phyloP scores from a whole-genome alignment of 371 early-diverging fungal genomes.

The Mucor mucedo region DNA sequence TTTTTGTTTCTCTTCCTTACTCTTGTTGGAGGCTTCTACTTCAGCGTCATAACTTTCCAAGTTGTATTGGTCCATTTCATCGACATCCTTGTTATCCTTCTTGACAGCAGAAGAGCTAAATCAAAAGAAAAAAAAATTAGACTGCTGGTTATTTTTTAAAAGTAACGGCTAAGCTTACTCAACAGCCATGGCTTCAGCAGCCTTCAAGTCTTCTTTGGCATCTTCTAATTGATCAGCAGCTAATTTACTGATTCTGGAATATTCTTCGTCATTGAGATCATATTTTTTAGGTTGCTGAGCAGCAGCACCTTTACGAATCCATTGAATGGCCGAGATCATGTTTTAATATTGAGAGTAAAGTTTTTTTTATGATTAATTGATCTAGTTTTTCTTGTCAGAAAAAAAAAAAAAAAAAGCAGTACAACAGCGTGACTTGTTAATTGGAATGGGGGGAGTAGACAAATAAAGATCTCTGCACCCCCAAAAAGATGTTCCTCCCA shows the following conservation, averaged over 20 bases:
- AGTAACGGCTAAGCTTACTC: constrained; percentile 23
- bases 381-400: constrained; percentile 1
- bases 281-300: constrained; percentile 77
- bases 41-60: constrained; percentile 77
- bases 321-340: constrained; percentile 82
- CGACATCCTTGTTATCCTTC: constrained; percentile 36
- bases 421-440: not conserved
- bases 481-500: not conserved
- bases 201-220: constrained; percentile 71
- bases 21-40: constrained; percentile 46
- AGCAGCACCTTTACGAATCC: constrained; percentile 92
- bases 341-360: not conserved
- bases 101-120: constrained; percentile 4
- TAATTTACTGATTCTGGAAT: constrained; percentile 71
- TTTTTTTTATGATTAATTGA: not conserved
- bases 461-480: not conserved
- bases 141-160: not conserved
- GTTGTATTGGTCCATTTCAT: constrained; percentile 77
- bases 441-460: not conserved
- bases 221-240: constrained; percentile 75
- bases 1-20: constrained; percentile 19
- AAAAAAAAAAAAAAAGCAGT: constrained; percentile 10
- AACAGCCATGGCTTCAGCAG: constrained; percentile 54
- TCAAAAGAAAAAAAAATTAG: not conserved
- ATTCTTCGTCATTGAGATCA: constrained; percentile 87